Evolutionary conservation across 495 filamentous ascomycete species (phyloP), one percentile per base, ranked within the genome.

Genomic region (Talaromyces trachyspermus): DNA sequence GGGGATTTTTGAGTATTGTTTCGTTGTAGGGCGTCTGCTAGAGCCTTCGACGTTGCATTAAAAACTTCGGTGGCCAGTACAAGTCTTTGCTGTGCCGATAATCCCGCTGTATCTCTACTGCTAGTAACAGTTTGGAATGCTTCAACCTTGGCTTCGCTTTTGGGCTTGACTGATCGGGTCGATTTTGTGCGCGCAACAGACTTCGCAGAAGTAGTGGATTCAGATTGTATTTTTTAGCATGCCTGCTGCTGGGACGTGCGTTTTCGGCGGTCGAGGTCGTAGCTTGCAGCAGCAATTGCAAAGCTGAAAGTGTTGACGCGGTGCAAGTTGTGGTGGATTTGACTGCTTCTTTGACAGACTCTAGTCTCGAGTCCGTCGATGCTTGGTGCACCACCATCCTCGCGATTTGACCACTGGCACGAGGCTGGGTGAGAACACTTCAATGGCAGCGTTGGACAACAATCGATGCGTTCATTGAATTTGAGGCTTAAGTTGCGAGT

Each of bases 1-100:
- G 78, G 72, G 60, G 48, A 53, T 48, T 53, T 55, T 49, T 54
- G 42, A 43, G 41, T 38, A 54, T 49, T 46, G 3, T 56, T 33
- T 5, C 43, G 43, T 56, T 86, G 95, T 17, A 83, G 69, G 2
- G 85, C 84, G 39, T 89, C 85, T 2, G 77, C 78, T 9, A 97
- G 75, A 6, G 76, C 69, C 57, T 86, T 92, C 17, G 92, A 65
- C 11, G 81, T 79, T 23, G 66, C 70, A 66, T 94, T 95, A 50
- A 92, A 81, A 15, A 91, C 76, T 40, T 90, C 83, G 2, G 89
- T 91, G 3, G 88, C 87, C 33, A 95, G 70, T 32, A 81, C 71
- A 1, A 80, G 76, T 59, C 72, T 82, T 51, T 89, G 81, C 49
- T 79, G 79, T 14, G 68, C 49, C 6, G 75, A 72, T 37, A 85